Evolutionary conservation across 2,329 filamentous ascomycete species (phyloP), one percentile per base, ranked within the genome.

Genomic region (Aspergillus sp.): DNA sequence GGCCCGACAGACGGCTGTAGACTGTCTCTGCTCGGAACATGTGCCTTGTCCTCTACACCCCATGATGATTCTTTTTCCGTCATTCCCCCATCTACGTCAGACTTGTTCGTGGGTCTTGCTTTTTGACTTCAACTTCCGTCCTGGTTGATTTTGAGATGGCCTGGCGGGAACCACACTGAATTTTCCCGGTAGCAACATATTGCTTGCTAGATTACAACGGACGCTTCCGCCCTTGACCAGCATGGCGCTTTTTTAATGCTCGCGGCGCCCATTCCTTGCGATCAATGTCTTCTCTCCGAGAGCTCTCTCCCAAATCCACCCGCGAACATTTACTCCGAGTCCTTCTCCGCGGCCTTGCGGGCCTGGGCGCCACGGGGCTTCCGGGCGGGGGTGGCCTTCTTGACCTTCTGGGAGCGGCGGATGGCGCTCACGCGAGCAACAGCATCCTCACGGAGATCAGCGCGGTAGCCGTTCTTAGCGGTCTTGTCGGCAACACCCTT

Each of bases 341-440:
- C 63, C 63, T 68, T 57, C 63, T 69, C 67, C 44, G 67, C 79
- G 61, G 86, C 87, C 81, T 88, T 87, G 79, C 82, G 68, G 68
- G 89, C 89, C 82, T 91, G 90, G 64, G 81, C 81, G 66, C 92
- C 91, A 70, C 90, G 84, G 66, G 81, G 80, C 85, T 95, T 95
- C 70, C 76, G 72, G 78, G 86, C 85, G 66, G 84, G 84, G 60
- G 79, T 76, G 57, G 87, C 82, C 86, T 95, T 95, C 78, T 87
- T 84, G 65, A 86, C 79, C 73, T 82, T 82, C 84, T 95, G 88
- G 66, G 88, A 85, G 70, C 82, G 81, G 76, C 87, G 88, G 80
- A 96, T 83, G 69, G 91, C 90, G 69, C 87, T 91, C 72, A 88
- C 90, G 71, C 94, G 90, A 76, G 90, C 81, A 69, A 97, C 86